These are phyloP conservation scores for Aspergillus tamarii DNA, from an alignment of 2,329 filamentous ascomycete genomes.

Conservation along the genomic window DNA sequence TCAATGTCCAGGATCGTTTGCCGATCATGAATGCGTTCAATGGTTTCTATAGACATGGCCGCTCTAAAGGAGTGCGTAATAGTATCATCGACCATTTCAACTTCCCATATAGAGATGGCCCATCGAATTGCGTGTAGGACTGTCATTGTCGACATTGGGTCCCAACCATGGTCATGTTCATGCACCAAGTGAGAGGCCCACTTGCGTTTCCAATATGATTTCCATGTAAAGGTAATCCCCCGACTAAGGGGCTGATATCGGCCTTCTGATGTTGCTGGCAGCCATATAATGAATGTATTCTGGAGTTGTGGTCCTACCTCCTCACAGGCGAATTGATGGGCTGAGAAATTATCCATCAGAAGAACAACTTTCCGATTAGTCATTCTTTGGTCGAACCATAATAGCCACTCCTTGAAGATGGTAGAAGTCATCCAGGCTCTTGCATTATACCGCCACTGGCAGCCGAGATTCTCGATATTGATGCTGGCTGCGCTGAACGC, in stretches of 20 bases:
- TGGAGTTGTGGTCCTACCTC: neutral
- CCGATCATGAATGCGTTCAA: neutral
- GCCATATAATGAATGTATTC: conserved; percentile 2
- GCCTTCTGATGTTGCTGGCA: neutral
- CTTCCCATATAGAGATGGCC: neutral
- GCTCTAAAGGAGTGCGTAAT: neutral
- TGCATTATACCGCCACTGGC: neutral
- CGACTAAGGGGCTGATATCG: neutral
- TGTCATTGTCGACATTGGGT: neutral
- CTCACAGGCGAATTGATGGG: neutral
- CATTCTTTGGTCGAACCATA: neutral
- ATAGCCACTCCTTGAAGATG: neutral
- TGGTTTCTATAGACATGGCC: neutral
- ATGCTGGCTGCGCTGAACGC: neutral
- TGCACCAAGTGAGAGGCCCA: neutral
- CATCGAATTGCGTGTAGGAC: neutral
- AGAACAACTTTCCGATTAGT: neutral
- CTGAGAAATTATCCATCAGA: neutral
- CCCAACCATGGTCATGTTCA: neutral
- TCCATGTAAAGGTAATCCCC: neutral
- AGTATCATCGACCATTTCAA: neutral
- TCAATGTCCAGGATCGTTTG: neutral
- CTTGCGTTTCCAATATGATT: neutral
- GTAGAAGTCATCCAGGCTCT: neutral
- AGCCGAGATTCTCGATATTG: neutral